These are phyloP conservation scores for Chrysosphaeria jannelii DNA, from an alignment of 2,329 filamentous ascomycete species.

Conservation along the genomic window DNA sequence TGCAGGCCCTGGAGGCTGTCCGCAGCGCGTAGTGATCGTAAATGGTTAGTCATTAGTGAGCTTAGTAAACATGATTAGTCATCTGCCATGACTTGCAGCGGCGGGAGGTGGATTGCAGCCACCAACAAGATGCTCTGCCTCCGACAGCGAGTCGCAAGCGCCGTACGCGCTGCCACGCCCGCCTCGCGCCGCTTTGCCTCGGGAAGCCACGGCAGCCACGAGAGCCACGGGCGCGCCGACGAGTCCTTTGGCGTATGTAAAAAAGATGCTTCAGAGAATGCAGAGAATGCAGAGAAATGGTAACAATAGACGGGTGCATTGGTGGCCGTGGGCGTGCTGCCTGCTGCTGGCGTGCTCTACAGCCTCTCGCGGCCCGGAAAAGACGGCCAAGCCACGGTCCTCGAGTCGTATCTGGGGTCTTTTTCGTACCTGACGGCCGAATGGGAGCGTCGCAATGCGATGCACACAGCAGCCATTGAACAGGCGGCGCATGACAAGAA, in stretches of 20 bases:
- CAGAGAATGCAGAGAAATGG: too few species aligned
- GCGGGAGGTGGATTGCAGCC: too few species aligned
- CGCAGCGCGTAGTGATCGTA: too few species aligned
- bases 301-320: too few species aligned
- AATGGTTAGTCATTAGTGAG: too few species aligned
- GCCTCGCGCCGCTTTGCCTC: slow-evolving; percentile 14
- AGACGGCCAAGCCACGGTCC: slow-evolving; percentile 18
- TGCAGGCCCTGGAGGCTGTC: slow-evolving; percentile 54
- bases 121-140: too few species aligned
- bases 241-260: slow-evolving; percentile 28
- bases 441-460: slow-evolving; percentile 20
- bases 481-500: slow-evolving; percentile 27
- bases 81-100: too few species aligned
- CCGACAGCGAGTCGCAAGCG: too few species aligned
- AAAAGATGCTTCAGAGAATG: too few species aligned
- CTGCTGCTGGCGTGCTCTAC: slow-evolving; percentile 16
- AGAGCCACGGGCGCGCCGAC: slow-evolving; percentile 6
- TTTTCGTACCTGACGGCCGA: slow-evolving; percentile 16
- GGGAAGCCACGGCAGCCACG: slow-evolving; percentile 4
- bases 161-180: too few species aligned
- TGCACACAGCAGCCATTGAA: slow-evolving; percentile 20
- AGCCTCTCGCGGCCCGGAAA: slow-evolving; percentile 16
- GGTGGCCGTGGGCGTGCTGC: slow-evolving; percentile 15
- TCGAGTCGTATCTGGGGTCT: slow-evolving; percentile 16
- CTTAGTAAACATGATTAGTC: too few species aligned